A percentile compares a stretch with the other conserved stretches of the same genome.
Evolutionary conservation across 176 grass and related monocot species (phyloP).

Genomic region (Triticum turgidum): DNA sequence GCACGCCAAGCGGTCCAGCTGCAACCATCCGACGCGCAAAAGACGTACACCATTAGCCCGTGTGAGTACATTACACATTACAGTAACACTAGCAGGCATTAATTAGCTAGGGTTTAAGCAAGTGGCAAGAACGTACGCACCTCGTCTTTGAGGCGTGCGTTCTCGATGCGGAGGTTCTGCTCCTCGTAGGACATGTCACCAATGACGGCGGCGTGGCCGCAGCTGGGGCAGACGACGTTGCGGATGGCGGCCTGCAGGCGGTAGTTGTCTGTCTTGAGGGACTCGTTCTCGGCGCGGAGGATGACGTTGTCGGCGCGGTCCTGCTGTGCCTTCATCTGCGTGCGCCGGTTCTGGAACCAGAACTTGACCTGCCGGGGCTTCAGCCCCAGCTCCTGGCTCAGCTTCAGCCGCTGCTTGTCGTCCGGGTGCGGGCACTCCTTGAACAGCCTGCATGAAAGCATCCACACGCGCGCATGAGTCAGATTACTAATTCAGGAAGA

Average conservation of each 20-base stretch:
- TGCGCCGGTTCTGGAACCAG: slow-evolving; percentile 99
- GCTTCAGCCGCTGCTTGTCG: slow-evolving; percentile 95
- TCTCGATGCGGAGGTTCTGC: slow-evolving; percentile 93
- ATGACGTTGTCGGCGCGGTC: slow-evolving; percentile 84
- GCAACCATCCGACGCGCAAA: slow-evolving; percentile 1
- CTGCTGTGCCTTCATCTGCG: slow-evolving; percentile 98
- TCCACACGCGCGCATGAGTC: neutral
- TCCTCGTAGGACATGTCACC: slow-evolving; percentile 89
- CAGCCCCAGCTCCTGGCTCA: slow-evolving; percentile 89
- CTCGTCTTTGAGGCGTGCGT: slow-evolving; percentile 93
- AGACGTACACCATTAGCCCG: neutral
- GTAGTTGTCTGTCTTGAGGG: slow-evolving; percentile 84
- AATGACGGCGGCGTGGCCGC: slow-evolving; percentile 87
- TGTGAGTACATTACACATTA: neutral
- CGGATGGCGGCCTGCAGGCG: slow-evolving; percentile 85
- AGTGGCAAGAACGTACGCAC: slow-evolving; percentile 15
- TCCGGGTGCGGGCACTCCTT: slow-evolving; percentile 98
- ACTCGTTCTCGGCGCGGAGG: slow-evolving; percentile 89
- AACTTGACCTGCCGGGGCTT: slow-evolving; percentile 98
- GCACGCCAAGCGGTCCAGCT: slow-evolving; percentile 92
- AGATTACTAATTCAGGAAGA: neutral
- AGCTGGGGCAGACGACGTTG: slow-evolving; percentile 90
- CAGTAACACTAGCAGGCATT: neutral
- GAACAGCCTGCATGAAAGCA: slow-evolving; percentile 59
- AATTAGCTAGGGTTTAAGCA: slow-evolving; percentile 12